Conservation (phyloP, 2,329 filamentous ascomycete species). For the Pseudogymnoascus sp. region DNA sequence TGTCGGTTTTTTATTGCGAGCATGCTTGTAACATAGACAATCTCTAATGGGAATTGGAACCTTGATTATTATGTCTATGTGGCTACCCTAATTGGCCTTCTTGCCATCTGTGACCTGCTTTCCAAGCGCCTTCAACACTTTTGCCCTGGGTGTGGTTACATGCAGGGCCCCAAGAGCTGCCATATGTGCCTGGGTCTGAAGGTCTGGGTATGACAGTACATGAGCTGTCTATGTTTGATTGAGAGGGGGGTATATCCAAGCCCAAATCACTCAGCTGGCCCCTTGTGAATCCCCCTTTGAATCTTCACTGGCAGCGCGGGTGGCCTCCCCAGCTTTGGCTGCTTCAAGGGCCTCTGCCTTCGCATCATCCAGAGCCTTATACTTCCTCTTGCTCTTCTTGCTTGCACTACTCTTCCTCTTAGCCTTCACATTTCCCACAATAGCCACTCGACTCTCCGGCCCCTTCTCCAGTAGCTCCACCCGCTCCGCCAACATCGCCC, state of each 20-base stretch:
- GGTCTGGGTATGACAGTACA: background rate
- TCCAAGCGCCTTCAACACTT: background rate
- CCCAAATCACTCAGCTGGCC: background rate
- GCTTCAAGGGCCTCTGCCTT: conserved; percentile 14
- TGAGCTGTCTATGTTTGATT: background rate
- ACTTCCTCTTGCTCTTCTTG: conserved; percentile 81
- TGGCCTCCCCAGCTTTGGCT: background rate
- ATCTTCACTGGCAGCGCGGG: background rate
- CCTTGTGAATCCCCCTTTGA: background rate
- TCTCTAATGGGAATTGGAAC: conserved; percentile 8
- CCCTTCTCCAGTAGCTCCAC: conserved; percentile 67
- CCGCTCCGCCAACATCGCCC: conserved; percentile 49
- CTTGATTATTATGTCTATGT: conserved; percentile 11
- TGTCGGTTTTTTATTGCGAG: conserved; percentile 10
- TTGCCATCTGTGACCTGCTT: background rate
- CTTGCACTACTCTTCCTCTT: conserved; percentile 65
- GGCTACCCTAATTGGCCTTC: conserved; percentile 11
- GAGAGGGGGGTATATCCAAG: background rate
- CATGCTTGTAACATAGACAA: conserved; percentile 9
- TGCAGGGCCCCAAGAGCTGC: background rate
- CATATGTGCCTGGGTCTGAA: background rate
- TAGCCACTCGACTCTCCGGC: conserved; percentile 52
- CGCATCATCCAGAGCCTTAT: conserved; percentile 44
- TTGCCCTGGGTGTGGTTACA: background rate
- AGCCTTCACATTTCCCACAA: conserved; percentile 54